A percentile compares a stretch with the other conserved stretches of the same genome.
phyloP scores from a whole-genome alignment of 176 grass and related monocot genomes.

The Phoenix roebelenii region DNA sequence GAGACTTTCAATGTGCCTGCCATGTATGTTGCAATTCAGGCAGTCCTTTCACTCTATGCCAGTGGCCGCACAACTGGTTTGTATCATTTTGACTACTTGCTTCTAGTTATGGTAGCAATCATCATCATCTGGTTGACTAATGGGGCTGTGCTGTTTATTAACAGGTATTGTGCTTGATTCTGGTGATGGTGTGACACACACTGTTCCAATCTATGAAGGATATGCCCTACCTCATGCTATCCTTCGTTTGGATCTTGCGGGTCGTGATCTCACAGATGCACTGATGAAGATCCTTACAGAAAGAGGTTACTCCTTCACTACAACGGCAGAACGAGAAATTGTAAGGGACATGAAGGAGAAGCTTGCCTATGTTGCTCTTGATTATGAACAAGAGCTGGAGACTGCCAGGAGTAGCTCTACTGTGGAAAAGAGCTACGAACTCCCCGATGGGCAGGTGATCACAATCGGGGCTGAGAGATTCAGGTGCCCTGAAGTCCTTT shows the following conservation, averaged over 20 bases:
- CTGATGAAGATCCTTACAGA: conserved; percentile 14
- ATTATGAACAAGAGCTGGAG: conserved; percentile 8
- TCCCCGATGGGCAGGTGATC: conserved; percentile 3
- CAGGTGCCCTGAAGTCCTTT: conserved; percentile 8
- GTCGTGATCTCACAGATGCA: conserved; percentile 2
- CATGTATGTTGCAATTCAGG: conserved; percentile 13
- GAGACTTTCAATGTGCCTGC: conserved; percentile 12
- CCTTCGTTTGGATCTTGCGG: conserved; percentile 10
- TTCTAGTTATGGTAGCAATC: too few relatives aligned
- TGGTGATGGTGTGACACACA: conserved; percentile 10
- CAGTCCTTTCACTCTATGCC: conserved; percentile 4
- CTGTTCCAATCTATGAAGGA: conserved; percentile 10
- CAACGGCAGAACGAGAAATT: conserved; percentile 7
- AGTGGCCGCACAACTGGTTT: conserved; percentile 9
- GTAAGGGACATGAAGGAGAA: conserved; percentile 10
- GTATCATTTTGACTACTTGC: background rate
- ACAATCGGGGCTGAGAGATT: conserved; percentile 9
- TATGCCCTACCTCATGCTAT: conserved; percentile 13
- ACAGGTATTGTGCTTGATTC: conserved; percentile 11
- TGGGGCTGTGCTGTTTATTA: background rate
- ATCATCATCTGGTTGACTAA: background rate
- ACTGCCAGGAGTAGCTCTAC: conserved; percentile 1
- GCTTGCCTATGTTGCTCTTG: conserved; percentile 6
- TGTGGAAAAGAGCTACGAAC: conserved; percentile 11
- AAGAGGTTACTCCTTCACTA: conserved; percentile 8